Evolutionary conservation across 768 basidiomycete species (phyloP).

Genomic region (Amanita phalloides): DNA sequence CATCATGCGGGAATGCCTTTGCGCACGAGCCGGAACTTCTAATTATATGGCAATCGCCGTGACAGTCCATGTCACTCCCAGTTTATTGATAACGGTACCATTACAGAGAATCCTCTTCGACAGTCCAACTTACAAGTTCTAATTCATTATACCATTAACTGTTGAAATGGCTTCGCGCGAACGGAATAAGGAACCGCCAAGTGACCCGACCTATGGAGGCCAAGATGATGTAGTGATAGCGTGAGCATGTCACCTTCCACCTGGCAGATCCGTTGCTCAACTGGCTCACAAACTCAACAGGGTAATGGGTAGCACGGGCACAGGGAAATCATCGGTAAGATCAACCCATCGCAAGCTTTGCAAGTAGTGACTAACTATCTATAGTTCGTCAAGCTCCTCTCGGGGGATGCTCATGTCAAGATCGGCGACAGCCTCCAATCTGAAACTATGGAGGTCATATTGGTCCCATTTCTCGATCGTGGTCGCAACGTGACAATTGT

Average conservation of each 20-base stretch:
- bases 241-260: neutral
- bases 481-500: slow-evolving; percentile 12
- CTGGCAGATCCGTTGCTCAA: neutral
- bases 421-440: neutral
- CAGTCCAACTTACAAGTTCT: too few species aligned
- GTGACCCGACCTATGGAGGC: too few species aligned
- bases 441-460: neutral
- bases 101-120: too few species aligned
- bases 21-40: too few species aligned
- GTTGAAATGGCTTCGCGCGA: too few species aligned
- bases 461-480: slow-evolving; percentile 7
- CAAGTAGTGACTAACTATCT: neutral
- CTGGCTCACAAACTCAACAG: neutral
- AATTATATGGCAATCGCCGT: too few species aligned
- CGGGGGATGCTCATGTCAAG: neutral
- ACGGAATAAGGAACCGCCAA: too few species aligned
- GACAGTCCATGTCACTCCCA: too few species aligned
- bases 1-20: too few species aligned
- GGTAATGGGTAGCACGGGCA: neutral
- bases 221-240: neutral
- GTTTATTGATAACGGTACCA: too few species aligned
- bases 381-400: neutral
- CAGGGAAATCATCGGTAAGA: neutral
- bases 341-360: neutral
- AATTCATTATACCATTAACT: too few species aligned